phyloP scores from a whole-genome alignment of 257 asterid species.

The Solanum chilense region DNA sequence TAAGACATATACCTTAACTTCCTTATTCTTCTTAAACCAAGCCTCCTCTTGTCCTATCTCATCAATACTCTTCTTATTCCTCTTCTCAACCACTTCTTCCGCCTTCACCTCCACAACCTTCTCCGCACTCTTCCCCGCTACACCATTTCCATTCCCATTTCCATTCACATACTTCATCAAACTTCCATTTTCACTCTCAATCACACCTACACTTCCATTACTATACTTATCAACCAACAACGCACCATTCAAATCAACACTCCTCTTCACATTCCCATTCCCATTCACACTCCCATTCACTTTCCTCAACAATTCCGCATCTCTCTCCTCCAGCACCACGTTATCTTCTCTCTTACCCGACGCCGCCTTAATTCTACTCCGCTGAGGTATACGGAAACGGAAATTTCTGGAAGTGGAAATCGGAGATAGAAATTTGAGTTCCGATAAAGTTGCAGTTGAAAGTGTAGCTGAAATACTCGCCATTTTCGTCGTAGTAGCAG shows the following conservation, averaged over 20 bases:
- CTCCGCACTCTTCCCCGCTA: not conserved
- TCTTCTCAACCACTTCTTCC: conserved; percentile 18
- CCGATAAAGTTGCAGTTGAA: conserved; percentile 19
- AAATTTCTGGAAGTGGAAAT: conserved; percentile 25
- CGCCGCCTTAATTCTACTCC: conserved; percentile 15
- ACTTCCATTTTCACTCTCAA: conserved; percentile 23
- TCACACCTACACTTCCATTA: conserved; percentile 35
- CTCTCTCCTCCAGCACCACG: conserved; percentile 36
- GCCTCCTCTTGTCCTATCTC: conserved; percentile 92
- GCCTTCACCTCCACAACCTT: conserved; percentile 19
- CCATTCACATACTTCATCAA: conserved; percentile 41
- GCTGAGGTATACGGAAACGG: conserved; percentile 14
- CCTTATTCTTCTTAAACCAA: conserved; percentile 52
- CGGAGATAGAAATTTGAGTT: conserved; percentile 29
- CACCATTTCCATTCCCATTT: conserved; percentile 22
- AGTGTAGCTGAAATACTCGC: conserved; percentile 25
- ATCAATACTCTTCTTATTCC: conserved; percentile 44
- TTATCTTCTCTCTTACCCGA: conserved; percentile 28
- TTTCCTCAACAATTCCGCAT: conserved; percentile 20
- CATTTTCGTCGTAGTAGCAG: conserved; percentile 12
- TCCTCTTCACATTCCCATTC: conserved; percentile 22
- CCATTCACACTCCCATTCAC: conserved; percentile 41
- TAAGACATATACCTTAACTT: conserved; percentile 47
- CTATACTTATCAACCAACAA: conserved; percentile 29
- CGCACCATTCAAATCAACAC: not conserved